Percentiles rank a stretch among this genome's conserved stretches.
These are phyloP conservation scores for Talaromyces sp. DNA, from an alignment of 2,329 filamentous ascomycete genomes.

Conservation along the genomic window DNA sequence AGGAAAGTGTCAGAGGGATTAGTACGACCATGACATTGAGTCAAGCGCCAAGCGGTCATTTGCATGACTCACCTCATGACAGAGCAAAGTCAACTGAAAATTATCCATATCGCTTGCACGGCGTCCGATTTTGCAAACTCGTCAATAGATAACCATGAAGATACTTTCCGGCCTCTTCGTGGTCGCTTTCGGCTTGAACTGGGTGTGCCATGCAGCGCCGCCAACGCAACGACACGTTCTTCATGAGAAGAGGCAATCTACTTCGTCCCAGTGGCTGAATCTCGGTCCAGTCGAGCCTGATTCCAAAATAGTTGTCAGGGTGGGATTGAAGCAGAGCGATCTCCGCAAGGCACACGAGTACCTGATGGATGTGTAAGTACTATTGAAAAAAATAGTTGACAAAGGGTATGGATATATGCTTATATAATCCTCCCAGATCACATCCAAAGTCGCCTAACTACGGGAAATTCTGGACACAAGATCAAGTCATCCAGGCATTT, in stretches of 20 bases:
- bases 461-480: conserved; percentile 39
- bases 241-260: not conserved
- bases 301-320: not conserved
- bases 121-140: too few relatives aligned
- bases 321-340: conserved; percentile 1
- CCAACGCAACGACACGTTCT: not conserved
- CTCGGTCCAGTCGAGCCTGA: not conserved
- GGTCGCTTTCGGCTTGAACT: too few relatives aligned
- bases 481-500: conserved; percentile 41
- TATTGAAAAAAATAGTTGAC: not conserved
- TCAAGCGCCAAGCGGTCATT: too few relatives aligned
- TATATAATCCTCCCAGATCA: conserved; percentile 11
- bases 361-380: conserved; percentile 6
- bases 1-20: not conserved
- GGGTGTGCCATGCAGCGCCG: not conserved
- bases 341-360: not conserved
- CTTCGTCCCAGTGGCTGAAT: not conserved
- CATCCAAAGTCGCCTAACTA: conserved; percentile 38
- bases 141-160: too few relatives aligned
- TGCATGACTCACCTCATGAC: too few relatives aligned
- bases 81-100: too few relatives aligned
- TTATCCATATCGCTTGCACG: too few relatives aligned
- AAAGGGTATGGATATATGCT: not conserved
- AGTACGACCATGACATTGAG: too few relatives aligned
- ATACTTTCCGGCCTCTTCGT: too few relatives aligned